A percentile compares a stretch with the other conserved stretches of the same genome.
Conservation (phyloP, 192 early-diverging fungal species). For the Entrophospora sp. region DNA sequence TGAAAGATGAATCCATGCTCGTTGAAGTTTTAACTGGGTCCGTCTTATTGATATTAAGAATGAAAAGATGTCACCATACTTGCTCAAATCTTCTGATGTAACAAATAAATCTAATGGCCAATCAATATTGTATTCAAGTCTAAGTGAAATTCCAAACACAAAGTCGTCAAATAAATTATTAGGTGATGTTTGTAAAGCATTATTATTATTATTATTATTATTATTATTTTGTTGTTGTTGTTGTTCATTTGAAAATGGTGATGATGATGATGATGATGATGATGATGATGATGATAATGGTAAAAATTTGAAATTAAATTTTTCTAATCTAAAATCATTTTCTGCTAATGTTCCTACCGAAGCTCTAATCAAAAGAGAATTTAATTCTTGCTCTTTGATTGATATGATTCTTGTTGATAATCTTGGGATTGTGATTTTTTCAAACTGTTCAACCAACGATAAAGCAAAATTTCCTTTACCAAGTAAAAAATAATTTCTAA, state of each 20-base stretch:
- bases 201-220: too few relatives aligned
- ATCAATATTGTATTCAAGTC: slow-evolving; percentile 43
- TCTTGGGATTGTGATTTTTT: slow-evolving; percentile 25
- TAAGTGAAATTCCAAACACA: slow-evolving; percentile 41
- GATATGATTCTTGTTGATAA: background rate
- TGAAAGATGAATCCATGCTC: slow-evolving; percentile 32
- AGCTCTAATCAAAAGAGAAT: slow-evolving; percentile 29
- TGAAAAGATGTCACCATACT: slow-evolving; percentile 51
- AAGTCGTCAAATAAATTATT: slow-evolving; percentile 37
- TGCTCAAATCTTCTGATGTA: slow-evolving; percentile 43
- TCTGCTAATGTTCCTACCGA: slow-evolving; percentile 31
- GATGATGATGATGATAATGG: too few relatives aligned
- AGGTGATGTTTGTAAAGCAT: too few relatives aligned
- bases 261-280: too few relatives aligned
- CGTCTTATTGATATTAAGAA: slow-evolving; percentile 53
- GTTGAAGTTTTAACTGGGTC: slow-evolving; percentile 44
- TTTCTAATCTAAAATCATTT: slow-evolving; percentile 21
- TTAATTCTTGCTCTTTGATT: slow-evolving; percentile 32
- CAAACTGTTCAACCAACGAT: slow-evolving; percentile 46
- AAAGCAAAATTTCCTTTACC: slow-evolving; percentile 54
- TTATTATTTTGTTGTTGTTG: background rate
- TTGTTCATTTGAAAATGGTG: background rate
- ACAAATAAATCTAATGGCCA: slow-evolving; percentile 71
- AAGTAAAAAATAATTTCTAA: slow-evolving; percentile 51
- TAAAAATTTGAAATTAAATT: slow-evolving; percentile 19